Base-by-base conservation (phyloP, 768 basidiomycete species). In the Pleurotus pulmonarius region DNA sequence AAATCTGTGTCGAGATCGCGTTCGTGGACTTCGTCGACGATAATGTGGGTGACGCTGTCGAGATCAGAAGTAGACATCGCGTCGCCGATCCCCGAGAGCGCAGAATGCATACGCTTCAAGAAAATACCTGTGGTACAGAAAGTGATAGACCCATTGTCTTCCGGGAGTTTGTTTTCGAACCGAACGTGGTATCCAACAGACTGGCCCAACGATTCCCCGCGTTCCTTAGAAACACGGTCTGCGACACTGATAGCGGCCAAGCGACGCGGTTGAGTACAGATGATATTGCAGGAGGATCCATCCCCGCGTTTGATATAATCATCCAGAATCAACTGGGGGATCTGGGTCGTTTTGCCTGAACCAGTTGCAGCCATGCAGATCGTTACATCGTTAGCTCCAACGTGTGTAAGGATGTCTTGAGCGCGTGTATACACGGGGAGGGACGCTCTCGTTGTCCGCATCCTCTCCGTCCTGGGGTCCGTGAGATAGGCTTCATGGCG, bases 21-120 rank as follows among this genome's bases (percentile, higher is more conserved):
- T 71, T 97, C 95, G 69, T 98, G 95, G 3, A 94, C 94, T 73
- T 98, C 94, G 68, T 98, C 95, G 24, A 98, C 92, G 45, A 97
- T 71, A 57, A 98, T 83, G 67, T 97, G 95, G 7, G 93, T 92
- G 51, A 96, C 79, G 52, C 85, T 77, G 62, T 95, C 93, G 57
- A 96, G 72, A 60, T 72, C 65, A 58, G 68, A 66, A 34, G 73
- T 59, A 58, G 68, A 66, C 34, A 72, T 59, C 37, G 71, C 73
- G 3, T 34, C 56, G 24, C 63, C 59, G 26, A 12, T 26, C 39
- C 66, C 67, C 18, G 73, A 73, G 56, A 94, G 75, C 13, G 86
- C 83, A 2, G 83, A 79, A 70, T 97, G 95, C 69, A 97, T 81
- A 56, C 88, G 79, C 65, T 88, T 91, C 59, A 97, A 76, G 71